These are phyloP conservation scores for Nemania sp. DNA, from an alignment of 2,329 filamentous ascomycete species.

Conservation along the genomic window DNA sequence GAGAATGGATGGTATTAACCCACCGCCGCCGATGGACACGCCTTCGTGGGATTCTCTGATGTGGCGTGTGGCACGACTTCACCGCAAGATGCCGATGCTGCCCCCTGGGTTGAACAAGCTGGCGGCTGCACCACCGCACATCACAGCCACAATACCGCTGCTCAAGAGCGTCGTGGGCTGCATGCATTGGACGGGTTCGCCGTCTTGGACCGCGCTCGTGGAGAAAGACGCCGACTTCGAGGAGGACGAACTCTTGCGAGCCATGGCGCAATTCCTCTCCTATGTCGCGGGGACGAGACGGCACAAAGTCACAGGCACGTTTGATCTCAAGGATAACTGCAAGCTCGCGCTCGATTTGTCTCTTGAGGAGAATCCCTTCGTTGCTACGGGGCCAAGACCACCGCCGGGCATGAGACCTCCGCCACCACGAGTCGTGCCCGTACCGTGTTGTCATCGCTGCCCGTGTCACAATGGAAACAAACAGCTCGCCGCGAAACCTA, in stretches of 20 bases:
- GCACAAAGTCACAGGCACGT: constrained; percentile 21
- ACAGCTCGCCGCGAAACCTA: not conserved
- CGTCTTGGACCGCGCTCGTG: not conserved
- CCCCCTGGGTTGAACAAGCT: not conserved
- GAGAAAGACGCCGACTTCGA: constrained; percentile 18
- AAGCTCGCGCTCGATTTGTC: constrained; percentile 20
- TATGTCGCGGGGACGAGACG: constrained; percentile 24
- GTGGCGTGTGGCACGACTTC: constrained; percentile 31
- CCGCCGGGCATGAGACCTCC: too few relatives aligned
- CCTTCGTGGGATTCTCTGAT: constrained; percentile 33
- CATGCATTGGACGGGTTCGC: not conserved
- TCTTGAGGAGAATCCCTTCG: constrained; percentile 10
- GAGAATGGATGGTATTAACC: constrained; percentile 12
- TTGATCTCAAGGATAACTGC: constrained; percentile 23
- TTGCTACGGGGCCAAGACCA: too few relatives aligned
- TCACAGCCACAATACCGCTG: constrained; percentile 18
- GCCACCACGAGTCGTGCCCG: not conserved
- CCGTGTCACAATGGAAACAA: constrained; percentile 9
- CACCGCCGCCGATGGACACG: constrained; percentile 33
- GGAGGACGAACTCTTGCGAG: constrained; percentile 4
- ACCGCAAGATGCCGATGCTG: constrained; percentile 20
- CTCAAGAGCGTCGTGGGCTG: constrained; percentile 19
- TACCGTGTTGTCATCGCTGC: constrained; percentile 24
- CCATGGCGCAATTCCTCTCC: constrained; percentile 30
- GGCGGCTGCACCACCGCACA: constrained; percentile 10